phyloP scores from a whole-genome alignment of 371 early-diverging fungal species.

The Mucor plumbeus region DNA sequence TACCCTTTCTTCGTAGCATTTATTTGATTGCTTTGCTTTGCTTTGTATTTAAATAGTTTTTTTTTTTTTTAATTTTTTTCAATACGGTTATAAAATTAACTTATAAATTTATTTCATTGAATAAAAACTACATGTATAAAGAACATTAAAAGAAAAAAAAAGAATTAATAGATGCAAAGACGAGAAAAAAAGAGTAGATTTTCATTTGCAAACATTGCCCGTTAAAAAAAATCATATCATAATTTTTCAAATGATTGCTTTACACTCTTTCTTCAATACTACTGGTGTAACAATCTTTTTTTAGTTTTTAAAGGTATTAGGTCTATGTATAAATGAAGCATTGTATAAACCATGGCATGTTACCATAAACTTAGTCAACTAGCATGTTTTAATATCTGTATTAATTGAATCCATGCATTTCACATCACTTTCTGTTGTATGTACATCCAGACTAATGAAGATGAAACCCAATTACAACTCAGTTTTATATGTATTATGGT shows the following conservation, averaged over 20 bases:
- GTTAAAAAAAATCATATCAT: neutral
- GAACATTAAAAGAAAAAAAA: neutral
- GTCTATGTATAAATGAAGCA: neutral
- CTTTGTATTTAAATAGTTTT: neutral
- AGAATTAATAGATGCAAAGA: neutral
- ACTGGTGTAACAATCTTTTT: neutral
- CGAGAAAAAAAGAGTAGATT: neutral
- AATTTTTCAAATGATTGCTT: neutral
- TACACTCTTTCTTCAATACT: neutral
- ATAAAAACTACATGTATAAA: too few species aligned
- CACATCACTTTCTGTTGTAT: too few species aligned
- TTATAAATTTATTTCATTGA: neutral
- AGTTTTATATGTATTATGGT: too few species aligned
- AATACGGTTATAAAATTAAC: neutral
- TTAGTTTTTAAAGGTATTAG: neutral
- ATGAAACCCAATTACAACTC: too few species aligned
- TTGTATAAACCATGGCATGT: neutral
- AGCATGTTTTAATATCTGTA: neutral
- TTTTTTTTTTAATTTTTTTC: too few species aligned
- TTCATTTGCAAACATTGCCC: neutral
- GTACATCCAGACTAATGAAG: too few species aligned
- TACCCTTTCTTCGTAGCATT: slow-evolving; percentile 1
- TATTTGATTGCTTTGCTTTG: neutral
- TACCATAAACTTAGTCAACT: neutral
- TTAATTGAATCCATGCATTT: too few species aligned